Evolutionary conservation across 306 rosid species (phyloP), one percentile per base, ranked within the genome.

Genomic region (Dryas alaskensis): DNA sequence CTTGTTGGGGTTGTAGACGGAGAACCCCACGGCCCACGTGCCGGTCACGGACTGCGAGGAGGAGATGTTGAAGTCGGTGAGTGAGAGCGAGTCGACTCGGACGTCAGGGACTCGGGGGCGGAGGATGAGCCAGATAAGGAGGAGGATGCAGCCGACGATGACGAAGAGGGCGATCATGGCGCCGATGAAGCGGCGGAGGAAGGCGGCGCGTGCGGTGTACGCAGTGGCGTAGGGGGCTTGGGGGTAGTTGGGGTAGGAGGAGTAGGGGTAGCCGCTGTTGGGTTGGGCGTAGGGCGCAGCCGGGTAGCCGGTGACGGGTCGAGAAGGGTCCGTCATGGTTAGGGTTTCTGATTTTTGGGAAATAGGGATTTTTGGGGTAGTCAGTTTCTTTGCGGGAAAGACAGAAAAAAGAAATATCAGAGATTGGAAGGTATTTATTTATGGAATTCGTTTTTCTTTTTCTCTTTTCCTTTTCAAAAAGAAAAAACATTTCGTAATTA

Each of bases 271-370:
- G 65, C 85, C 84, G 62, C 77, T 69, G 46, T 31, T 37, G 55
- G 85, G 74, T 0, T 77, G 81, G 5, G 86, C 82, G 55, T 81
- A 9, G 31, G 72, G 72, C 43, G 72, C 76, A 65, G 86, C 89
- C 0, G 97, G 97, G 87, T 90, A 92, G 81, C 92, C 97, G 53
- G 97, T 87, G 82, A 85, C 92, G 52, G 97, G 85, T 67, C 96
- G 62, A 2, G 93, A 77, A 71, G 93, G 85, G 50, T 91, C 89
- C 43, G 85, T 83, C 84, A 86, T 88, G 27, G 37, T 69, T 60
- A 13, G 71, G 67, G 66, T 37, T n/a, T 7, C 31, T 10, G 31
- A 0, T 51, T 50, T 39, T n/a, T 40, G n/a, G 10, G 17, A 49
- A 13, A 11, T 45, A 55, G 7, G 73, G 67, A 22, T 45, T 22